A percentile compares a stretch with the other conserved stretches of the same genome.
Evolutionary conservation across 129 eudicot genomes (phyloP).

Genomic region (Escallonia rubra): DNA sequence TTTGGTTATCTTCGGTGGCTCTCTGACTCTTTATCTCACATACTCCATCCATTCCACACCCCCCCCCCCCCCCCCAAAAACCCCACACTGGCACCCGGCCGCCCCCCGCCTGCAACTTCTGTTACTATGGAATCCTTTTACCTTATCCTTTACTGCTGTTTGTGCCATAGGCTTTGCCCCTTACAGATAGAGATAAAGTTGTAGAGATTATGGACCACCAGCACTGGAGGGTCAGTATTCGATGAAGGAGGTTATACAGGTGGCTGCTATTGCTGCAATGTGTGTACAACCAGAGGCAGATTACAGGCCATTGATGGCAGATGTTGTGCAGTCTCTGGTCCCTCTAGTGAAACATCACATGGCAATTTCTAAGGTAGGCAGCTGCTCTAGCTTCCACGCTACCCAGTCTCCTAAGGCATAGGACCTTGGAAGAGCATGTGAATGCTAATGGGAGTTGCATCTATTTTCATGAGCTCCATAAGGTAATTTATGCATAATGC

Average conservation of each 20-base stretch:
- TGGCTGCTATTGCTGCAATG: conserved; percentile 58
- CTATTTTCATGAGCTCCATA: too few relatives aligned
- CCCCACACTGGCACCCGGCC: too few relatives aligned
- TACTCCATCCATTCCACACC: too few relatives aligned
- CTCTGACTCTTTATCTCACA: too few relatives aligned
- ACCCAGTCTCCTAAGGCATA: conserved; percentile 57
- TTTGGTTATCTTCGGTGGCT: neutral
- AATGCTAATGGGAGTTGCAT: too few relatives aligned
- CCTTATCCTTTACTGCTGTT: neutral
- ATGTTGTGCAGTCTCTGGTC: conserved; percentile 86
- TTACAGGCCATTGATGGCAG: conserved; percentile 72
- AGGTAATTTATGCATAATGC: too few relatives aligned
- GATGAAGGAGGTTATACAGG: conserved; percentile 44
- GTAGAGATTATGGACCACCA: conserved; percentile 43
- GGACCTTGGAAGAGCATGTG: neutral
- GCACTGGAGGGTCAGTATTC: conserved; percentile 41
- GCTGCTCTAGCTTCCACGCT: conserved; percentile 32
- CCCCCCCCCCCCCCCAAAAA: too few relatives aligned
- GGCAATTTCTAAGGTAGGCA: conserved; percentile 35
- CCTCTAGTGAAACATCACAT: conserved; percentile 68
- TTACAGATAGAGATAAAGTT: conserved; percentile 44
- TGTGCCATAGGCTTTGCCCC: conserved; percentile 66
- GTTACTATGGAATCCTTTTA: neutral
- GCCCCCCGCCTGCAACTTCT: too few relatives aligned
- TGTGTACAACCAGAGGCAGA: conserved; percentile 51